These are phyloP conservation scores for Arthrobotrys megalospora DNA, from an alignment of 2,329 filamentous ascomycete species.

Conservation along the genomic window DNA sequence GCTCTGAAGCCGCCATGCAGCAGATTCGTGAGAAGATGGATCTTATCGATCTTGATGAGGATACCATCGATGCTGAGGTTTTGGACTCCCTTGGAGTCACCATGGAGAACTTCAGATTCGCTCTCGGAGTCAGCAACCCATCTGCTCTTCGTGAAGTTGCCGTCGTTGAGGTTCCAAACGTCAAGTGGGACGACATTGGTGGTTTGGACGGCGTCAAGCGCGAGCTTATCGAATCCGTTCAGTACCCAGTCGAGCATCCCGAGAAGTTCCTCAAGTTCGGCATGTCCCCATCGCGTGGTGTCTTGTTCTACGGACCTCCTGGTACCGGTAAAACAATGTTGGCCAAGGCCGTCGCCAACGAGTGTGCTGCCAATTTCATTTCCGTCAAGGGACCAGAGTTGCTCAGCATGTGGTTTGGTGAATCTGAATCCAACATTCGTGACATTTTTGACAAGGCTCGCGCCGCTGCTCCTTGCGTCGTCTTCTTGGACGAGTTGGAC, in stretches of 20 bases:
- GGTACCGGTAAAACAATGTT: conserved; percentile 99
- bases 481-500: conserved; percentile 98
- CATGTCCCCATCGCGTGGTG: conserved; percentile 96
- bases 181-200: conserved; percentile 99
- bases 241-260: conserved; percentile 98
- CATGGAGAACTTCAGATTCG: conserved; percentile 99
- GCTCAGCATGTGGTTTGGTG: conserved; percentile 99
- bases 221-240: conserved; percentile 98
- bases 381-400: conserved; percentile 98
- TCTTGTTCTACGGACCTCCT: conserved; percentile 97
- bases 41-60: conserved; percentile 97
- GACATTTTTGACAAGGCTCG: conserved; percentile 99
- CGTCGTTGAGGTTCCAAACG: conserved; percentile 98
- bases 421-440: conserved; percentile 99
- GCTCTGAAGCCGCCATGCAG: conserved; percentile 99
- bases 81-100: conserved; percentile 98
- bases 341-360: conserved; percentile 99
- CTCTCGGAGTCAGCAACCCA: conserved; percentile 97
- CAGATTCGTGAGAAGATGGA: conserved; percentile 99
- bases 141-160: conserved; percentile 98
- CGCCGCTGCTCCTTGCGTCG: conserved; percentile 96
- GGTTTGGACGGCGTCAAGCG: conserved; percentile 98
- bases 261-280: conserved; percentile 99
- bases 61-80: conserved; percentile 98
- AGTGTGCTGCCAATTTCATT: conserved; percentile 99